Base-by-base conservation (phyloP, 2,329 filamentous ascomycete species). In the Sporothrix schenckii region DNA sequence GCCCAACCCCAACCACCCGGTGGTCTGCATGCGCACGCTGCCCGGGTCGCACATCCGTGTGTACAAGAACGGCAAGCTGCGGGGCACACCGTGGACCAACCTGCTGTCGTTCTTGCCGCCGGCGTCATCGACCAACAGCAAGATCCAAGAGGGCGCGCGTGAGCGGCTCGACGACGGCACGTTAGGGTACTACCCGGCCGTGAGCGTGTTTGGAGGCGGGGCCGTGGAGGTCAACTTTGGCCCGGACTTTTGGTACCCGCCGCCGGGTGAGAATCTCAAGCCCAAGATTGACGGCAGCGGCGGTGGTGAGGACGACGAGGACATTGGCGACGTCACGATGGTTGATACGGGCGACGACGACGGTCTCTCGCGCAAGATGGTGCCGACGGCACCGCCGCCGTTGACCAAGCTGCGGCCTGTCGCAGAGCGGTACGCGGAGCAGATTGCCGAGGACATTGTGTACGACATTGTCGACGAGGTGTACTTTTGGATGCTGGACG, bases 401-500 rank as follows among this genome's bases (percentile, higher is more conserved):
- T 66, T 74, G n/a, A 69, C 58, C n/a, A 77, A 75, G 68, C 75
- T 89, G 0, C 85, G 87, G 47, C 83, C 92, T 0, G 83, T 97
- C 27, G 87, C 88, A 9, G 92, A 96, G 72, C 88, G 95, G 44
- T 98, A 93, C 80, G 88, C 89, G 71, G 94, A 99, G 78, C 94
- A 98, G 82, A 94, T 99, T 72, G 93, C 91, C 16, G 95, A 99
- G 81, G 95, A 99, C 76, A 85, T 97, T 30, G 87, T 97, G 41
- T 97, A 93, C 78, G 95, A 99, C 79, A 87, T 99, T 68, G 85
- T 98, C 44, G 95, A 99, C 77, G 95, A 99, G 80, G 92, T 97
- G 65, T 93, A 97, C 81, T 95, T 92, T 81, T 96, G 88, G 89
- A 85, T 89, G 79, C 88, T 92, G 77, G 92, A 93, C 73, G 86